Conservation (phyloP, 2,329 filamentous ascomycete species). For the Aspergillus cejpii region DNA sequence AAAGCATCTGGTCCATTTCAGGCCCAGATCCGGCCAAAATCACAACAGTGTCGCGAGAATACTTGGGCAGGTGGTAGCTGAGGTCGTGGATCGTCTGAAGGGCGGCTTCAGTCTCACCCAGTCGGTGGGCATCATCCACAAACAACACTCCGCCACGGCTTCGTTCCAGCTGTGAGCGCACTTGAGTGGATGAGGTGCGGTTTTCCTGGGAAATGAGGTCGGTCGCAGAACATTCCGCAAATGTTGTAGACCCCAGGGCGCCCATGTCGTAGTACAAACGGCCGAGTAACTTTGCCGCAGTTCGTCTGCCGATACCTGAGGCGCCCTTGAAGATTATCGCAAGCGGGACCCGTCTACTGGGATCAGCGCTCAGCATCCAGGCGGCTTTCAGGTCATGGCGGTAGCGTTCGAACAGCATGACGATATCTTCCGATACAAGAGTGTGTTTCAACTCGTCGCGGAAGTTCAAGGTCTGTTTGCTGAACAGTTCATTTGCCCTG, state of each 20-base stretch:
- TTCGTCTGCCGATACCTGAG: conserved; percentile 14
- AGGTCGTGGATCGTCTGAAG: conserved; percentile 13
- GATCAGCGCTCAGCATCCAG: conserved; percentile 15
- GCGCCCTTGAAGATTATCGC: conserved; percentile 20
- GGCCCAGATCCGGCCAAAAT: conserved; percentile 14
- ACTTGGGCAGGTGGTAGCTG: conserved; percentile 13
- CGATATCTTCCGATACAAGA: conserved; percentile 17
- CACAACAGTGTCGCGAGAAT: conserved; percentile 12
- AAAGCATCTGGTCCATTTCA: conserved; percentile 16
- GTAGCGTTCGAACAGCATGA: conserved; percentile 15
- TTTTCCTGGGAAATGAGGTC: conserved; percentile 8
- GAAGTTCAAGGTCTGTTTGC: conserved; percentile 7
- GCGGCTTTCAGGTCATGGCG: conserved; percentile 17
- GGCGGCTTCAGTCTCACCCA: conserved; percentile 11
- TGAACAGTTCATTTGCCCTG: conserved; percentile 6
- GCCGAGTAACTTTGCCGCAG: conserved; percentile 13
- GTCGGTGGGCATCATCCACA: conserved; percentile 16
- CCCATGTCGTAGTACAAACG: conserved; percentile 20
- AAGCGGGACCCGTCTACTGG: conserved; percentile 9
- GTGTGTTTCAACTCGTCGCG: conserved; percentile 14
- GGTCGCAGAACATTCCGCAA: conserved; percentile 15
- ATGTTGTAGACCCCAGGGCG: conserved; percentile 8
- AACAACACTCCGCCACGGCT: conserved; percentile 15
- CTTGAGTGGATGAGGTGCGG: conserved; percentile 8
- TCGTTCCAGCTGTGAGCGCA: conserved; percentile 10